These are phyloP conservation scores for Excoecaria agallocha DNA, from an alignment of 345 rosid genomes.

Conservation along the genomic window DNA sequence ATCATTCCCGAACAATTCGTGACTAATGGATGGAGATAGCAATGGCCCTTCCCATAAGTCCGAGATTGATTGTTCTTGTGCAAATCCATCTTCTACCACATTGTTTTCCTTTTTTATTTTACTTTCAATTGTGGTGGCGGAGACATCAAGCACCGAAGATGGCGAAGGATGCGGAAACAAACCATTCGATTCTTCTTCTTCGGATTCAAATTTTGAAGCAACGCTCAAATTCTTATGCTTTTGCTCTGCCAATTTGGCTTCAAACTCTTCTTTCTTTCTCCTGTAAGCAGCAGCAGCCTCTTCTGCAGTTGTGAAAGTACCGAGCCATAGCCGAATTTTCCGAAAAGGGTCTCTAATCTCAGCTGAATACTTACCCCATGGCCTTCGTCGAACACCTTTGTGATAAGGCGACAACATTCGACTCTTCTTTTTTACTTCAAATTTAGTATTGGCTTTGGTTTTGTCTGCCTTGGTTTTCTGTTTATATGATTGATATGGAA, in stretches of 20 bases:
- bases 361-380: conserved; percentile 50
- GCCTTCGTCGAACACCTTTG: conserved; percentile 50
- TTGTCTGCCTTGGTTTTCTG: conserved; percentile 1
- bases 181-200: conserved; percentile 7
- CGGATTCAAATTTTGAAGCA: neutral
- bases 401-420: conserved; percentile 14
- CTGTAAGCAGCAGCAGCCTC: conserved; percentile 49
- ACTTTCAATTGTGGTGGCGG: conserved; percentile 7
- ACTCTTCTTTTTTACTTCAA: conserved; percentile 9
- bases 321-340: conserved; percentile 49
- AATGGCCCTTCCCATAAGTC: conserved; percentile 18
- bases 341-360: conserved; percentile 53
- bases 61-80: conserved; percentile 17
- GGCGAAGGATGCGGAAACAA: conserved; percentile 37
- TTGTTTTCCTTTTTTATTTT: neutral
- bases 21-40: conserved; percentile 8
- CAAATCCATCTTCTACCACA: neutral
- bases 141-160: conserved; percentile 46
- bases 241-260: conserved; percentile 12
- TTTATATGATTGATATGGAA: neutral
- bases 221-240: conserved; percentile 10
- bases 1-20: conserved; percentile 20
- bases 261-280: conserved; percentile 42
- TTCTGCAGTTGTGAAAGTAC: conserved; percentile 46
- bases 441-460: neutral